Evolutionary conservation across 2,329 filamentous ascomycete genomes (phyloP), one percentile per base, ranked within the genome.

Genomic region (Aspergillus novofumigatus): DNA sequence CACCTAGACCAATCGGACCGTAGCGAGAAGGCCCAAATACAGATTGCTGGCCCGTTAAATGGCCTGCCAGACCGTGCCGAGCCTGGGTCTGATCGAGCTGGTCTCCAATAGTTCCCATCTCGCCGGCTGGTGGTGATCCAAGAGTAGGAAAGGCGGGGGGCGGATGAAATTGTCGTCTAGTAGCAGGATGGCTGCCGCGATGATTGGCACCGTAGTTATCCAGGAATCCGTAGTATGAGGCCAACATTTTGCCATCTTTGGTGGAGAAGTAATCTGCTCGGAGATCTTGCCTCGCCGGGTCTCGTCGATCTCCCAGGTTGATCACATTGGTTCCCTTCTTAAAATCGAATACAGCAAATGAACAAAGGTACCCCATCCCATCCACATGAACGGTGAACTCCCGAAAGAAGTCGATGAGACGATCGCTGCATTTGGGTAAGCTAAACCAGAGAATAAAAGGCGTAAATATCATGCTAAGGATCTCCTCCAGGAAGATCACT

Each of bases 321-420:
- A 77, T 75, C 62, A 81, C 81, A 50, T 84, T 81, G 23, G 87
- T 81, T 25, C 87, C 89, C 71, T 92, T 93, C 73, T 96, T 92
- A 77, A 97, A 97, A 62, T 97, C 91, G 67, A 99, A 99, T 38
- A 96, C 91, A 3, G 94, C 94, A 76, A 97, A 97, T 1, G 93
- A 97, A 74, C 94, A 99, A 10, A 97, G 91, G 63, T 97, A 93
- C 23, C 94, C 94, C 38, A 99, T 83, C 0, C 94, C 94, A 69
- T 99, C 94, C 17, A 99, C 93, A 65, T 99, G 92, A 23, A 99
- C 87, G 0, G 94, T 97, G 65, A 97, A 97, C 71, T 99, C 94
- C 42, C 94, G 87, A 79, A 99, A 97, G 75, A 99, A 99, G 75
- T 99, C 94, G 57, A 97, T 88, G 61, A 99, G 88, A 58, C 92